Evolutionary conservation across 1,139 yeast species (phyloP).

Genomic region (Magnusiomyces ingens): DNA sequence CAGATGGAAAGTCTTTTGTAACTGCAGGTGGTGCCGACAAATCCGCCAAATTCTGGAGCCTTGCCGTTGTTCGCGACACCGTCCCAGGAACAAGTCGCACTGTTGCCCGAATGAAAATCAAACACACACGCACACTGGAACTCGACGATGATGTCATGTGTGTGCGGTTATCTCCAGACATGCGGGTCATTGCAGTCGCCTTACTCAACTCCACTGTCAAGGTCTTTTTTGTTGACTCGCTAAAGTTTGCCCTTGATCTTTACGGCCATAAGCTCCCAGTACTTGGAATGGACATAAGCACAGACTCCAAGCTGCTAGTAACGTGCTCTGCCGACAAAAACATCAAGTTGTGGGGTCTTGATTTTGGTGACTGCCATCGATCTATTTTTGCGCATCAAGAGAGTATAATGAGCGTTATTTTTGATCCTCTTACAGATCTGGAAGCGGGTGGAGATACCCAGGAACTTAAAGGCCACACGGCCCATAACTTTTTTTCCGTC

Average conservation of each 20-base stretch:
- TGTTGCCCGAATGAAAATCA: slow-evolving; percentile 50
- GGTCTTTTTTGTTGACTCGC: slow-evolving; percentile 77
- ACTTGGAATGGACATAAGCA: slow-evolving; percentile 79
- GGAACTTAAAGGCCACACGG: slow-evolving; percentile 33
- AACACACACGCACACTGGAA: slow-evolving; percentile 76
- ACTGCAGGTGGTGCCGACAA: slow-evolving; percentile 91
- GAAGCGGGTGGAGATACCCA: slow-evolving; percentile 4
- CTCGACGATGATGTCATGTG: slow-evolving; percentile 77
- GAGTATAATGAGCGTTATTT: slow-evolving; percentile 80
- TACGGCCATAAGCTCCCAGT: slow-evolving; percentile 92
- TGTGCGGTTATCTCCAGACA: slow-evolving; percentile 78
- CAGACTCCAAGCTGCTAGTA: slow-evolving; percentile 76
- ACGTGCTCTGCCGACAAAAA: slow-evolving; percentile 97
- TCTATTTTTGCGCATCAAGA: slow-evolving; percentile 97
- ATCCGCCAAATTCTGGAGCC: slow-evolving; percentile 81
- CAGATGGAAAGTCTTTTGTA: slow-evolving; percentile 77
- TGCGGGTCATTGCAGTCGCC: slow-evolving; percentile 71
- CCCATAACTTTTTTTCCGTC: slow-evolving; percentile 84
- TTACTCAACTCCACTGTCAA: slow-evolving; percentile 89
- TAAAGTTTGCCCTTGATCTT: slow-evolving; percentile 78
- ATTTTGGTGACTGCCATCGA: slow-evolving; percentile 97
- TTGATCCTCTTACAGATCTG: slow-evolving; percentile 45
- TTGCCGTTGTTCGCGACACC: slow-evolving; percentile 56
- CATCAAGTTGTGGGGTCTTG: slow-evolving; percentile 96
- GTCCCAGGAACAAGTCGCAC: slow-evolving; percentile 62